Evolutionary conservation across 163 green algal species (phyloP).

Genomic region (Coccomyxa subellipsoidea): DNA sequence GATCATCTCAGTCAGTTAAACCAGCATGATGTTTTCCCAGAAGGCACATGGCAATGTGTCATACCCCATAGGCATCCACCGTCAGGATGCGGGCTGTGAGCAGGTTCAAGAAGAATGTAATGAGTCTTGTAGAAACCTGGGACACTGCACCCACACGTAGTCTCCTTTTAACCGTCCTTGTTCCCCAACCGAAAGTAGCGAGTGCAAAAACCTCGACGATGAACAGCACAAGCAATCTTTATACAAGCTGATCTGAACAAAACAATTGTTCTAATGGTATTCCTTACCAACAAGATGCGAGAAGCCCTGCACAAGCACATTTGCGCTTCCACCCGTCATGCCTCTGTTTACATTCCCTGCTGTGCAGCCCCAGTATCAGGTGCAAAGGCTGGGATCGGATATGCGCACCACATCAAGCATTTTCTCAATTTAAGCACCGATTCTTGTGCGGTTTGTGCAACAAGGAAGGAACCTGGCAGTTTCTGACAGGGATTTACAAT

Average conservation of each 20-base stretch:
- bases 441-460: background rate
- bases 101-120: conserved; percentile 83
- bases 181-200: too few species aligned
- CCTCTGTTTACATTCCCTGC: background rate
- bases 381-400: too few species aligned
- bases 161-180: background rate
- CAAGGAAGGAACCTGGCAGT: background rate
- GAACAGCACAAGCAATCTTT: too few species aligned
- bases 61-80: conserved; percentile 76
- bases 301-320: conserved; percentile 18
- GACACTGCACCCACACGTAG: conserved; percentile 47
- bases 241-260: too few species aligned
- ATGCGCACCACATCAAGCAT: too few species aligned
- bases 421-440: background rate
- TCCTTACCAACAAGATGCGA: conserved; percentile 22
- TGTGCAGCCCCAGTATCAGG: too few species aligned
- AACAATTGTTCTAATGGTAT: too few species aligned
- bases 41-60: background rate
- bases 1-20: too few species aligned
- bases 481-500: background rate
- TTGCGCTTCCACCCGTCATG: conserved; percentile 5
- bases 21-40: background rate
- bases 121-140: conserved; percentile 61
- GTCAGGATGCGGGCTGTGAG: conserved; percentile 62
- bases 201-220: too few species aligned